Evolutionary conservation across 2,329 filamentous ascomycete species (phyloP), one percentile per base, ranked within the genome.

Genomic region (Purpureocillium lavendulum): DNA sequence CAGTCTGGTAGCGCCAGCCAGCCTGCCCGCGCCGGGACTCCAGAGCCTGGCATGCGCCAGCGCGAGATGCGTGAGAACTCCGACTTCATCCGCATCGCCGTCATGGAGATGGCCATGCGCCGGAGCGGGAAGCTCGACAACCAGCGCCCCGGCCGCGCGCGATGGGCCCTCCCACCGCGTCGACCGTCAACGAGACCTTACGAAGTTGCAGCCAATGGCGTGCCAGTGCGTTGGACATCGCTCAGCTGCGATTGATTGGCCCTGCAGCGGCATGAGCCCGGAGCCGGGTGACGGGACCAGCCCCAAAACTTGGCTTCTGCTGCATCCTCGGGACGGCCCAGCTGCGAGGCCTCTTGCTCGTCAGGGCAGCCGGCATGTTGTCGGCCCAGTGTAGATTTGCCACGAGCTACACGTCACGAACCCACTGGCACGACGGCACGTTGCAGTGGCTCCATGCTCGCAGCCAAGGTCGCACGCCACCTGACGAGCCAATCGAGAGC

Each of bases 31-130:
- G 13, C 36, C 2, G 16, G 16, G 2, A 24, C 1, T 10, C 29
- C 29, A 4, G 51, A 58, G 26, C 51, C 61, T 30, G 65, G 68
- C 48, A 64, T 69, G 50, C 73, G 79, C 16, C 80, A 82, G 56
- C 72, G 80, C 35, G 80, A 84, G 56, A 74, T 82, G 66, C 75
- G 80, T 24, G 80, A 84, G 56, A 84, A 84, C 49, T 71, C 78
- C 31, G 78, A 84, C 51, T 84, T 84, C 52, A 82, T 84, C 52
- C 74, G 80, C 49, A 75, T 84, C 40, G 80, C 80, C 29, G 80
- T 84, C 37, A 77, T 84, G 71, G 80, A 84, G 53, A 82, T 84
- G 73, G 73, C 79, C 11, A 84, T 84, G 80, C 74, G 80, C 40
- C 75, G 73, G 51, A 66, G 66, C 33, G 80, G 80, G 48, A 84